These are phyloP conservation scores for Hordeum marinum DNA, from an alignment of 176 grass and related monocot species.

Conservation along the genomic window DNA sequence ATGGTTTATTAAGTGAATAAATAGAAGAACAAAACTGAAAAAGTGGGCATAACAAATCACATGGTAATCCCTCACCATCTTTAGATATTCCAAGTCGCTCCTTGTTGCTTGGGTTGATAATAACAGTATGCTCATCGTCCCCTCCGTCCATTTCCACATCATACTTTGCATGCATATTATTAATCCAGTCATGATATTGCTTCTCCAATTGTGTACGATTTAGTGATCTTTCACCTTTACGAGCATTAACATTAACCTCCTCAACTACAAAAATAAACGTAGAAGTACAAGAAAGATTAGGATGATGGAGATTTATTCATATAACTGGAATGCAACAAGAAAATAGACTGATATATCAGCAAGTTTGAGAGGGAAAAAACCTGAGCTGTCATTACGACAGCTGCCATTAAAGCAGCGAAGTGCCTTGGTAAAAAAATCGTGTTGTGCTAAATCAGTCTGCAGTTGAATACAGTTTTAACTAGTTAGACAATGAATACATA, in stretches of 20 bases:
- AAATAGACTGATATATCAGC: not conserved
- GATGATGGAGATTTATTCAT: not conserved
- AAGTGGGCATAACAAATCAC: not conserved
- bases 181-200: conserved; percentile 43
- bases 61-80: conserved; percentile 34
- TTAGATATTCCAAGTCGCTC: conserved; percentile 44
- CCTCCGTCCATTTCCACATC: conserved; percentile 47
- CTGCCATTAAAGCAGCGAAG: conserved; percentile 33
- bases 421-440: conserved; percentile 36
- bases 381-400: conserved; percentile 22
- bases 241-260: conserved; percentile 31
- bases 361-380: not conserved
- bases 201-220: conserved; percentile 30
- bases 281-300: not conserved
- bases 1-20: not conserved
- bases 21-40: not conserved
- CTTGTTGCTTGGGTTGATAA: conserved; percentile 37
- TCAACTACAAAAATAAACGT: not conserved
- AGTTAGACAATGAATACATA: not conserved
- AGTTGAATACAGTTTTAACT: not conserved
- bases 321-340: too few relatives aligned
- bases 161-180: conserved; percentile 48
- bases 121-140: conserved; percentile 28
- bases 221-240: conserved; percentile 18
- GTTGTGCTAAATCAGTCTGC: conserved; percentile 51